These are phyloP conservation scores for Vigna trinervia DNA, from an alignment of 306 rosid species.

Conservation along the genomic window DNA sequence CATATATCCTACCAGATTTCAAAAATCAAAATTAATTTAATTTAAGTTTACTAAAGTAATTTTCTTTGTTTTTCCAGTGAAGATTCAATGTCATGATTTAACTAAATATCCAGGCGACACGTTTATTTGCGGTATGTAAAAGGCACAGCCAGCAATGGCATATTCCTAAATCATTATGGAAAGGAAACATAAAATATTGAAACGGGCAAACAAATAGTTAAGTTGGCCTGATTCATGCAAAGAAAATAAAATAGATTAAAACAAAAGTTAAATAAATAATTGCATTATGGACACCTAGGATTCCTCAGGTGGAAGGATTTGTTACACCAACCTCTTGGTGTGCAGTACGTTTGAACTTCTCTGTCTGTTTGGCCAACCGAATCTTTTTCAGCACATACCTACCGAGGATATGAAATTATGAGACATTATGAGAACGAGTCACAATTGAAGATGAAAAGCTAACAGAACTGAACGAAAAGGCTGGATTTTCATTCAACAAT, in stretches of 20 bases:
- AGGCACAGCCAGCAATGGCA: not conserved
- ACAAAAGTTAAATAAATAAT: not conserved
- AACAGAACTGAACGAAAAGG: slow-evolving; percentile 22
- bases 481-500: slow-evolving; percentile 22
- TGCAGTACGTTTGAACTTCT: slow-evolving; percentile 90
- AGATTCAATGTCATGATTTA: not conserved
- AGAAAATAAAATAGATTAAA: not conserved
- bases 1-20: slow-evolving; percentile 28
- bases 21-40: not conserved
- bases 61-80: not conserved
- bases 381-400: slow-evolving; percentile 97
- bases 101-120: slow-evolving; percentile 24
- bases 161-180: not conserved
- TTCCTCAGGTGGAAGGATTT: slow-evolving; percentile 39
- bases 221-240: not conserved
- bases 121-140: slow-evolving; percentile 7
- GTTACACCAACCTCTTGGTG: slow-evolving; percentile 84
- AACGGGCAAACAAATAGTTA: not conserved
- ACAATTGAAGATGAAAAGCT: slow-evolving; percentile 21
- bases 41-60: not conserved
- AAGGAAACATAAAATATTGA: not conserved
- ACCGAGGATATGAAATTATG: slow-evolving; percentile 41
- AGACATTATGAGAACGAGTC: slow-evolving; percentile 41
- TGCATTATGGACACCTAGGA: slow-evolving; percentile 37
- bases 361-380: slow-evolving; percentile 90